Percentiles rank a stretch among this genome's conserved stretches.
These are phyloP conservation scores for Aspergillus sp. DNA, from an alignment of 2,329 filamentous ascomycete genomes.

Conservation along the genomic window DNA sequence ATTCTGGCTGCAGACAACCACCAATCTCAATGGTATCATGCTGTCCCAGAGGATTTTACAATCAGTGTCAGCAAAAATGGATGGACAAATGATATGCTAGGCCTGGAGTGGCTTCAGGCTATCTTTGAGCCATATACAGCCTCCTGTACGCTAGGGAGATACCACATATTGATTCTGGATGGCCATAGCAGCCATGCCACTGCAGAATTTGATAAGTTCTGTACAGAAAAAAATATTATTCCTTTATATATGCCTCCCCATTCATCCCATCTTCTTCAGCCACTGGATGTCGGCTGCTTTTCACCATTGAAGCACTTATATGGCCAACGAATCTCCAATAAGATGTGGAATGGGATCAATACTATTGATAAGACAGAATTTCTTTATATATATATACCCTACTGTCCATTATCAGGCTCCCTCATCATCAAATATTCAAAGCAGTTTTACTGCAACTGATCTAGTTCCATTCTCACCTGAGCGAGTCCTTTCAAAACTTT, in stretches of 20 bases:
- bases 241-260: slow-evolving; percentile 3
- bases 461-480: neutral
- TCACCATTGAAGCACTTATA: slow-evolving; percentile 2
- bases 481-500: neutral
- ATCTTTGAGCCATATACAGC: neutral
- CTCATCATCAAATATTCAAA: slow-evolving; percentile 3
- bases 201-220: slow-evolving; percentile 6
- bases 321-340: neutral
- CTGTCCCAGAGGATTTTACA: neutral
- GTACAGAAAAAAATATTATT: slow-evolving; percentile 2
- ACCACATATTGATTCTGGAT: slow-evolving; percentile 1
- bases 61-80: neutral
- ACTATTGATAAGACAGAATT: slow-evolving; percentile 3
- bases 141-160: neutral
- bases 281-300: slow-evolving; percentile 3
- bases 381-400: slow-evolving; percentile 3
- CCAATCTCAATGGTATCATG: neutral
- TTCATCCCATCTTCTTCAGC: slow-evolving; percentile 4
- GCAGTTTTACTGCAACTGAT: slow-evolving; percentile 1
- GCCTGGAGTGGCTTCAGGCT: neutral
- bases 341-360: slow-evolving; percentile 1
- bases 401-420: neutral
- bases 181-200: slow-evolving; percentile 1
- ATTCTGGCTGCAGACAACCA: neutral
- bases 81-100: neutral